Evolutionary conservation across 2,329 filamentous ascomycete genomes (phyloP), one percentile per base, ranked within the genome.

Genomic region (Colletotrichum trifolii): DNA sequence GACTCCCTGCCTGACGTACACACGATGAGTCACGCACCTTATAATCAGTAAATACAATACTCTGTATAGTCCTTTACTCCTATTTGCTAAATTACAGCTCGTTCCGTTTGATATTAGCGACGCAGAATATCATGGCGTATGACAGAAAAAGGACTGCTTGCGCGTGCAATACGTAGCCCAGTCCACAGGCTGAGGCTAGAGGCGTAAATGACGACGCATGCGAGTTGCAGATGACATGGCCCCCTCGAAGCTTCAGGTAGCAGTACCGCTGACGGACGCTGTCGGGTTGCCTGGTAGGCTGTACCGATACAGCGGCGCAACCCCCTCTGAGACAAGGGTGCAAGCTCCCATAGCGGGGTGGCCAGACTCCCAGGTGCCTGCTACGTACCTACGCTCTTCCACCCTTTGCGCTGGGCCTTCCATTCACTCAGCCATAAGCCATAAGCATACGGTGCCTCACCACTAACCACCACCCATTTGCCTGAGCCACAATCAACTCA

Each of bases 141-240:
- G 42, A 42, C 36, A 47, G 60, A 25, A 48, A 35, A 38, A 60
- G 36, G 58, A 63, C 40, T 62, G 64, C 60, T 66, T 66, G 64
- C 64, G 64, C 60, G 60, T 64, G 60, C 64, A 64, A 49, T 49
- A 50, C 54, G 64, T 52, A 64, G 50, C 25, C 25, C 25, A 54
- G 35, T 34, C 45, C 39, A 45, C 17, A 43, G 36, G n/a, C 25
- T 17, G 38, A 54, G 40, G 45, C 46, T 38, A 52, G 42, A 45
- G 58, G 59, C 47, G 47, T 25, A 34, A 50, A 66, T 66, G 64
- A 66, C 64, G 60, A 66, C 64, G 64, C 64, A 60, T 66, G 64
- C 54, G 65, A 60, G 60, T 49, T 60, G 64, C 64, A 64, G 60
- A 66, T 66, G 64, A 66, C 64, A 64, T 66, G 64, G 53, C 49